Conservation (phyloP, 331 rosid genomes). For the Telfairia occidentalis region DNA sequence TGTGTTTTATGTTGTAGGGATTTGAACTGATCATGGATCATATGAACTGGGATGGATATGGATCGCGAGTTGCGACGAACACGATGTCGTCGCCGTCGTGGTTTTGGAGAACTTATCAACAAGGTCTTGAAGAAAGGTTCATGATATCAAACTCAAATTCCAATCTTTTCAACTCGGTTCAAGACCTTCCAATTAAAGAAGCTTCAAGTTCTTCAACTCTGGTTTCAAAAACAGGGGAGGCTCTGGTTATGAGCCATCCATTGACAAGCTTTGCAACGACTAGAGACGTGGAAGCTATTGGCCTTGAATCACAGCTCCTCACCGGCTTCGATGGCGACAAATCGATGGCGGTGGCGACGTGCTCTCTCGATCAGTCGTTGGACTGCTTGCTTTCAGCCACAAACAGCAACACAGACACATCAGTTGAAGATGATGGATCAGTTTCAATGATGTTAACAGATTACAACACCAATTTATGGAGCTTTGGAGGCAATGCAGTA, state of each 20-base stretch:
- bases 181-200: background rate
- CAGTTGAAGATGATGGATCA: conserved; percentile 35
- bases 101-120: conserved; percentile 38
- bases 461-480: conserved; percentile 43
- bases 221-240: conserved; percentile 4
- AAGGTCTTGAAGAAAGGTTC: conserved; percentile 32
- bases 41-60: conserved; percentile 39
- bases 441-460: conserved; percentile 48
- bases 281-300: background rate
- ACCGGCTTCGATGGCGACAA: background rate
- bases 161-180: conserved; percentile 17
- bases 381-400: conserved; percentile 71
- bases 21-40: conserved; percentile 36
- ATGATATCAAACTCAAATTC: conserved; percentile 29
- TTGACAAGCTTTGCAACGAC: conserved; percentile 4
- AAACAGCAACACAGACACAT: conserved; percentile 50
- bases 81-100: background rate
- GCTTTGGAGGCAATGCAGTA: conserved; percentile 28
- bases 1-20: background rate
- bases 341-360: conserved; percentile 3
- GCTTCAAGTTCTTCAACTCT: background rate
- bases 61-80: conserved; percentile 23
- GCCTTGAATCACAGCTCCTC: background rate
- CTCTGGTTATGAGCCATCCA: conserved; percentile 13
- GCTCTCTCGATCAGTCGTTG: conserved; percentile 57